Conservation (phyloP, 495 filamentous ascomycete genomes). For the Talaromyces nanjingensis region DNA sequence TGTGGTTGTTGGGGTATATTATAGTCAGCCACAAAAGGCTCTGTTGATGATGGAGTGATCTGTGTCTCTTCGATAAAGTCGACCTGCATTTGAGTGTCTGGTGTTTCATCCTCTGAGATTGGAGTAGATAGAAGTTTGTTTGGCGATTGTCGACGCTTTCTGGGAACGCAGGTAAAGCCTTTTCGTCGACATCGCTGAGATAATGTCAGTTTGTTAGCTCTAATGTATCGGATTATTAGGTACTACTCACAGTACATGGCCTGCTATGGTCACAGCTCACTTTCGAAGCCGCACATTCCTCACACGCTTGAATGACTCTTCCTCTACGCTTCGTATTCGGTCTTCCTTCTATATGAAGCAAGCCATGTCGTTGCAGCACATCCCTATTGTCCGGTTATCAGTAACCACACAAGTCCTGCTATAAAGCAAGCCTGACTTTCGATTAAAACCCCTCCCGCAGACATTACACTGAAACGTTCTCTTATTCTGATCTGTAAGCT, state of each 20-base stretch:
- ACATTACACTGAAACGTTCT: background rate
- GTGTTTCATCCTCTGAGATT: background rate
- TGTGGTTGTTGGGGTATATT: background rate
- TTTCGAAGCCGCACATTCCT: constrained; percentile 19
- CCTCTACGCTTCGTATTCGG: constrained; percentile 9
- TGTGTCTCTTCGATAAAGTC: background rate
- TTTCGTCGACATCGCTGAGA: background rate
- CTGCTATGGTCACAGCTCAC: constrained; percentile 21
- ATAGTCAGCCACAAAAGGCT: background rate
- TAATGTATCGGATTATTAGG: background rate
- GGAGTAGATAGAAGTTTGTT: background rate
- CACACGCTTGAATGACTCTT: constrained; percentile 18
- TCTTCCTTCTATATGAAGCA: constrained; percentile 20
- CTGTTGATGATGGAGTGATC: background rate
- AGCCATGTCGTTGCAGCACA: constrained; percentile 18
- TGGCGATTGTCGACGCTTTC: background rate
- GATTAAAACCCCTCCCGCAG: background rate
- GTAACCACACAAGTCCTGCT: background rate
- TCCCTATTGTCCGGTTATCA: background rate
- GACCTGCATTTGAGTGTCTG: background rate
- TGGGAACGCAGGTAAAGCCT: background rate
- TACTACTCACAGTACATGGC: constrained; percentile 11
- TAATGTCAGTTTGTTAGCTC: background rate
- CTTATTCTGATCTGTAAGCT: constrained; percentile 14
- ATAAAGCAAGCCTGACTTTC: background rate